phyloP scores from a whole-genome alignment of 176 grass and related monocot species.

The Ensete ventricosum region DNA sequence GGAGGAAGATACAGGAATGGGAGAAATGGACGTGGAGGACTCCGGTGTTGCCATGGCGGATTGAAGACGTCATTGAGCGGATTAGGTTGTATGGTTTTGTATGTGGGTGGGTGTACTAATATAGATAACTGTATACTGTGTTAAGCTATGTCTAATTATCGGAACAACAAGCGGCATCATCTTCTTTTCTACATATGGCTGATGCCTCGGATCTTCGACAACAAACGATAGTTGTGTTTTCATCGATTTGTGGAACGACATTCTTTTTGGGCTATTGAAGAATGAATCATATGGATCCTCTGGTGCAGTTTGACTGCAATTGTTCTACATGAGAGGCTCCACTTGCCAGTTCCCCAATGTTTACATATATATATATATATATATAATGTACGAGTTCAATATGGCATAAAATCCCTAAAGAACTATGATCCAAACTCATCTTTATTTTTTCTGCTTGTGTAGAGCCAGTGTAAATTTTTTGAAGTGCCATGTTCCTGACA shows the following conservation, averaged over 20 bases:
- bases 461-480: too few relatives aligned
- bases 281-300: neutral
- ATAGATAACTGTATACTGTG: neutral
- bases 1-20: conserved; percentile 3
- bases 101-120: neutral
- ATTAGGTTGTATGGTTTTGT: neutral
- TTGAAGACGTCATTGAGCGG: neutral
- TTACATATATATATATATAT: too few relatives aligned
- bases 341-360: too few relatives aligned
- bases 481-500: too few relatives aligned
- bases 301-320: neutral
- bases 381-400: too few relatives aligned
- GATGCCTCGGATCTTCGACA: neutral
- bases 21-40: too few relatives aligned
- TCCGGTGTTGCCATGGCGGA: too few relatives aligned
- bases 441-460: too few relatives aligned
- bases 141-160: neutral
- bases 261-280: neutral
- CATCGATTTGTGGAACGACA: neutral
- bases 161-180: neutral
- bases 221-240: neutral
- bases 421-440: too few relatives aligned
- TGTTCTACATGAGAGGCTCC: neutral
- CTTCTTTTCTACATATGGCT: neutral
- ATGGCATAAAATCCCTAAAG: too few relatives aligned